Percentiles rank a stretch among this genome's conserved stretches.
Conservation (phyloP, 2,329 filamentous ascomycete species). For the Escovopsis sp. region DNA sequence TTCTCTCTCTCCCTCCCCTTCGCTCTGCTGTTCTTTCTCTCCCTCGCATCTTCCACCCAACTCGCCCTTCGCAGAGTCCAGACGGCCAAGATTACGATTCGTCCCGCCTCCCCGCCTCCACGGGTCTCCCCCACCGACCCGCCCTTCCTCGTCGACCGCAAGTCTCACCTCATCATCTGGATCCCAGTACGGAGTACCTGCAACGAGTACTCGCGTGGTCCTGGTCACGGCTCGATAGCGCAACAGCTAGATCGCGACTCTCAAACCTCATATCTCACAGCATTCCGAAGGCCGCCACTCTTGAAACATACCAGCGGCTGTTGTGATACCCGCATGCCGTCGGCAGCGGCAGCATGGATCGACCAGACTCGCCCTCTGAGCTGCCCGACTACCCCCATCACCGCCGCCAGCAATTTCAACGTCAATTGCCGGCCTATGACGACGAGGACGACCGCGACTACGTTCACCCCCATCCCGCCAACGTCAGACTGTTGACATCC, state of each 20-base stretch:
- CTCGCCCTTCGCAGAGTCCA: too few relatives aligned
- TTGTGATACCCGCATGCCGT: neutral
- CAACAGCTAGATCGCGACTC: constrained; percentile 1
- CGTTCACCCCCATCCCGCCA: constrained; percentile 32
- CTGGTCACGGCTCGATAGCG: constrained; percentile 2
- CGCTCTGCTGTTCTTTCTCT: too few relatives aligned
- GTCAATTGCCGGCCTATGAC: constrained; percentile 40
- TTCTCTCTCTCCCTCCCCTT: too few relatives aligned
- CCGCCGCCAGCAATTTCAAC: constrained; percentile 35
- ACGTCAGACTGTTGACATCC: constrained; percentile 46
- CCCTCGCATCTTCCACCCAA: too few relatives aligned
- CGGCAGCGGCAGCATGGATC: constrained; percentile 24
- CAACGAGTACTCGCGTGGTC: too few relatives aligned
- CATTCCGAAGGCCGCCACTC: constrained; percentile 3
- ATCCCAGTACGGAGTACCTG: too few relatives aligned
- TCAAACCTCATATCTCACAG: neutral
- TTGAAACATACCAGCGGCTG: neutral
- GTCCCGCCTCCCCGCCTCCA: too few relatives aligned
- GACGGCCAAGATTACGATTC: too few relatives aligned
- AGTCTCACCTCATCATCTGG: too few relatives aligned
- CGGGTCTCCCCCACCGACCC: too few relatives aligned
- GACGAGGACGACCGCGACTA: constrained; percentile 39
- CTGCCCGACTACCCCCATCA: constrained; percentile 35
- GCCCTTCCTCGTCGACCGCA: too few relatives aligned
- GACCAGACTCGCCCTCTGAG: constrained; percentile 32